Conservation (phyloP, 306 rosid species). For the Luffa aegyptiaca region DNA sequence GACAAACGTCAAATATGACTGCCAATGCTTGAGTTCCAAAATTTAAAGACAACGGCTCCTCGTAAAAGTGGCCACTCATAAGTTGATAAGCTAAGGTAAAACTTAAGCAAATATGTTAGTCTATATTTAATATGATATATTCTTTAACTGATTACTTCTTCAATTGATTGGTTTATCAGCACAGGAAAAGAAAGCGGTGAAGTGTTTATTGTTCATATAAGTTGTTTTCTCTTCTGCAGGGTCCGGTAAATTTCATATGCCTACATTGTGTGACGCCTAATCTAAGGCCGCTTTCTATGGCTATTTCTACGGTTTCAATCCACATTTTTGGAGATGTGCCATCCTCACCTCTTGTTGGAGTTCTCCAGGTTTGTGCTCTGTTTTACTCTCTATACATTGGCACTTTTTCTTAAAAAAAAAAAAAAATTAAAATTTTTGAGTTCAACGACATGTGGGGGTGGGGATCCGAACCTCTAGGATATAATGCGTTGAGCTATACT, state of each 20-base stretch:
- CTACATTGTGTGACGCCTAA: slow-evolving; percentile 77
- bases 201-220: not conserved
- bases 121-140: not conserved
- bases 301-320: slow-evolving; percentile 79
- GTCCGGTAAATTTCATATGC: slow-evolving; percentile 82
- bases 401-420: no score
- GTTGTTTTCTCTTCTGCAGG: slow-evolving; percentile 29
- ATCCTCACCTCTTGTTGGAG: slow-evolving; percentile 91
- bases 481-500: no score
- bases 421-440: no score
- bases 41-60: not conserved
- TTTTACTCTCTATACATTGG: not conserved
- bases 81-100: not conserved
- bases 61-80: not conserved
- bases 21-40: not conserved
- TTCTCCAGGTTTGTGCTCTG: slow-evolving; percentile 52
- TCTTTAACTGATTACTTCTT: not conserved
- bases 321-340: slow-evolving; percentile 92
- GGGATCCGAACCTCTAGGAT: no score
- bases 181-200: not conserved
- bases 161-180: not conserved
- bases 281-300: slow-evolving; percentile 85
- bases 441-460: no score
- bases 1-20: no score
- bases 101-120: not conserved